Conservation (phyloP, 2,329 filamentous ascomycete genomes). For the Orbilia javanica region DNA sequence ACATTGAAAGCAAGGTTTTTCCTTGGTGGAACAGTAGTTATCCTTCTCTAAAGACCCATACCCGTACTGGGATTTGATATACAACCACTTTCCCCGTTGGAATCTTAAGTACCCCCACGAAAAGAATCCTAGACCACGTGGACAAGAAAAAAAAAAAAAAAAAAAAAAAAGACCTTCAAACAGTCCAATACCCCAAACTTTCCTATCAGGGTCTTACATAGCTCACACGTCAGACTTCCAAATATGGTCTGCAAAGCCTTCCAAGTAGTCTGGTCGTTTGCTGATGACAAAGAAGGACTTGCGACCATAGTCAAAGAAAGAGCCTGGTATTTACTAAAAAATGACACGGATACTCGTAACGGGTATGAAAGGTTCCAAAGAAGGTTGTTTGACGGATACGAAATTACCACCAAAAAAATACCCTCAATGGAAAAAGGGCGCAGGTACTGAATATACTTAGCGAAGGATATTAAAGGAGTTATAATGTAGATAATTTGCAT, state of each 20-base stretch:
- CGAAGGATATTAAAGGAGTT: not conserved
- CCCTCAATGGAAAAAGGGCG: not conserved
- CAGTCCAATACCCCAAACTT: not conserved
- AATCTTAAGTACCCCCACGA: slow-evolving; percentile 21
- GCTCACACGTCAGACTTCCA: not conserved
- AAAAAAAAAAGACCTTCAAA: not conserved
- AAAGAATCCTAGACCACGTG: slow-evolving; percentile 8
- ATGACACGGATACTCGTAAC: not conserved
- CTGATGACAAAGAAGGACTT: not conserved
- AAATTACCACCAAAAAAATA: not conserved
- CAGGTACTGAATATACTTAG: not conserved
- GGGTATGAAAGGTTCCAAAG: not conserved
- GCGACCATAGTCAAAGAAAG: not conserved
- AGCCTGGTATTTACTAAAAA: not conserved
- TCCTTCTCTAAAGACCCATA: slow-evolving; percentile 61
- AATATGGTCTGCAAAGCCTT: slow-evolving; percentile 32
- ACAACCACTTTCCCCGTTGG: slow-evolving; percentile 16
- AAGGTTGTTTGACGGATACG: slow-evolving; percentile 1
- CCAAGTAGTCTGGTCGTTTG: not conserved
- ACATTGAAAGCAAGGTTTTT: too few relatives aligned
- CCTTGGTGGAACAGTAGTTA: not conserved
- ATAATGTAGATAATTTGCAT: slow-evolving; percentile 18
- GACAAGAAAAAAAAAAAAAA: slow-evolving; percentile 2
- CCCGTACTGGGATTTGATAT: slow-evolving; percentile 63
- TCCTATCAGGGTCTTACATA: not conserved